These are phyloP conservation scores for Fusarium pseudograminearum DNA, from an alignment of 2,329 filamentous ascomycete species.

Conservation along the genomic window DNA sequence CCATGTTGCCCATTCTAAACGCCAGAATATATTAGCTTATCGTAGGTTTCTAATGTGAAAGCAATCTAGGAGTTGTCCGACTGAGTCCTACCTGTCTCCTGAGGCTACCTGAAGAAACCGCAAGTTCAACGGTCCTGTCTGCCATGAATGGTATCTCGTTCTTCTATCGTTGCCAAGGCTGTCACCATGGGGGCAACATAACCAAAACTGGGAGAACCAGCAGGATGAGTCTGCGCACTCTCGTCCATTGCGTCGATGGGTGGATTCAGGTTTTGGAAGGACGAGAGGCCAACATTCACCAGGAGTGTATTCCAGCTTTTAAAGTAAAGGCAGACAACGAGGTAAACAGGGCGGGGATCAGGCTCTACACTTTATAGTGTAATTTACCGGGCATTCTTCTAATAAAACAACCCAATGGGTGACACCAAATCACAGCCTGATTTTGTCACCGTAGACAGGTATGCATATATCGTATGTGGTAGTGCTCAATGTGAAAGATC, in stretches of 20 bases:
- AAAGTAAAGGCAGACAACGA: not conserved
- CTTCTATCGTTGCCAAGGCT: not conserved
- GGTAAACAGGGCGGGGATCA: not conserved
- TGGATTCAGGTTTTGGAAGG: not conserved
- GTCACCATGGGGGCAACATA: not conserved
- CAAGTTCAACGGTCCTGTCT: not conserved
- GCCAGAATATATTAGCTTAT: not conserved
- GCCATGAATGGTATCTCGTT: not conserved
- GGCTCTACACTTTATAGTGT: no score
- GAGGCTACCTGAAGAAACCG: not conserved
- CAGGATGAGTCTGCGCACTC: not conserved
- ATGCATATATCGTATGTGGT: no score
- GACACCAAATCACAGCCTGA: not conserved
- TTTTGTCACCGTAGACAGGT: not conserved
- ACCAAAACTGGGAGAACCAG: not conserved
- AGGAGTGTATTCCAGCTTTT: not conserved
- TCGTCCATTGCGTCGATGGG: not conserved
- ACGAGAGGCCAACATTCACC: not conserved
- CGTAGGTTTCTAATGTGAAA: not conserved
- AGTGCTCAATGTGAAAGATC: no score
- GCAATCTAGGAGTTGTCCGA: not conserved
- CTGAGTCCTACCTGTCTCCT: not conserved
- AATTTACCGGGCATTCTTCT: no score
- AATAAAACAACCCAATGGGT: not conserved
- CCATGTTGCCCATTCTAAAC: not conserved